These are phyloP conservation scores for Staphylotrichum longicolle DNA, from an alignment of 495 filamentous ascomycete genomes.

Conservation along the genomic window DNA sequence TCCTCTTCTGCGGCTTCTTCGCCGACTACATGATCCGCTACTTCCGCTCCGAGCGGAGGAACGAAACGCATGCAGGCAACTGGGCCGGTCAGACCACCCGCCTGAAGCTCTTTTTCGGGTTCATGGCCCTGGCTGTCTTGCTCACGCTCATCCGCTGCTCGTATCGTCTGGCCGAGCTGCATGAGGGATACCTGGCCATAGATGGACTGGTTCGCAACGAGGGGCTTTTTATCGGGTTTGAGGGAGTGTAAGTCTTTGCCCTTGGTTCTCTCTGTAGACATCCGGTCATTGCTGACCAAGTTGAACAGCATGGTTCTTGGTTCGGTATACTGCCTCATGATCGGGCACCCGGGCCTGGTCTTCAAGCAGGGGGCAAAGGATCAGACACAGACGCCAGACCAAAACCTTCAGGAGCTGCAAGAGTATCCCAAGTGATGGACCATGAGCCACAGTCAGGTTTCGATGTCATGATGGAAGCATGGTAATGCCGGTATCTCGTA, in stretches of 20 bases:
- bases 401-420: neutral
- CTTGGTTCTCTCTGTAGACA: neutral
- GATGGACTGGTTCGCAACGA: slow-evolving; percentile 39
- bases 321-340: slow-evolving; percentile 9
- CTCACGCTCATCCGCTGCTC: slow-evolving; percentile 45
- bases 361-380: neutral
- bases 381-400: neutral
- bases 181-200: slow-evolving; percentile 45
- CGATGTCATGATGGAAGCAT: too few species aligned
- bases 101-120: slow-evolving; percentile 42
- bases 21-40: slow-evolving; percentile 43
- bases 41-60: slow-evolving; percentile 12
- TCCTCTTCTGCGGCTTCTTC: slow-evolving; percentile 41
- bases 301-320: neutral
- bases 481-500: too few species aligned
- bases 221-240: slow-evolving; percentile 47
- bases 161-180: slow-evolving; percentile 51
- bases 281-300: neutral
- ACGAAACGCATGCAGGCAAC: too few species aligned
- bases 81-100: neutral
- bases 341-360: slow-evolving; percentile 6
- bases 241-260: slow-evolving; percentile 43
- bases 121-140: slow-evolving; percentile 40
- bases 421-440: neutral
- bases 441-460: too few species aligned